Percentiles rank a stretch among this genome's conserved stretches.
Evolutionary conservation across 805 yeast species (phyloP).

Genomic region (Kuraishia hungarica): DNA sequence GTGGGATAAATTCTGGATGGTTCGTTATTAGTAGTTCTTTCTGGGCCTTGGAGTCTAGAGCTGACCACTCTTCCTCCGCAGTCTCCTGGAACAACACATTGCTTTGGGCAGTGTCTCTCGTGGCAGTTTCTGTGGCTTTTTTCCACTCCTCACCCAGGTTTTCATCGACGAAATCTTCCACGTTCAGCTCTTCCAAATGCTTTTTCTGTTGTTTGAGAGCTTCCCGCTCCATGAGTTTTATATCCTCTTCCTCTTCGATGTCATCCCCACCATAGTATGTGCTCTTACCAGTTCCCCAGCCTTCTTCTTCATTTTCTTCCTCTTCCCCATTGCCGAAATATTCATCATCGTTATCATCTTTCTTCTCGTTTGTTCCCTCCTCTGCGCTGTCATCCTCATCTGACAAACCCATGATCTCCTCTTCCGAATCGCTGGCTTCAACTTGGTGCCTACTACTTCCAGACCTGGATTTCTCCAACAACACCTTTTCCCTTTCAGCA

Average conservation of each 20-base stretch:
- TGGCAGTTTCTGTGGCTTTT: constrained; percentile 40
- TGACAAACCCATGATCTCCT: constrained; percentile 41
- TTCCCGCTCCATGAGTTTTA: constrained; percentile 75
- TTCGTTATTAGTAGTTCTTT: constrained; percentile 44
- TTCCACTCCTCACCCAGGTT: constrained; percentile 78
- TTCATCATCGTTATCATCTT: constrained; percentile 32
- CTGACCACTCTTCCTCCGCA: constrained; percentile 20
- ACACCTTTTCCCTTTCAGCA: constrained; percentile 45
- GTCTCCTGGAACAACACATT: constrained; percentile 13
- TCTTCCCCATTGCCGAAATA: constrained; percentile 12
- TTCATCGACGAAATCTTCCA: constrained; percentile 72
- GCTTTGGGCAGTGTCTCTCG: constrained; percentile 20
- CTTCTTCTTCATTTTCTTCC: constrained; percentile 23
- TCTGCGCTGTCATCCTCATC: constrained; percentile 28
- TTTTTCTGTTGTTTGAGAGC: constrained; percentile 80
- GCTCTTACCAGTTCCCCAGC: constrained; percentile 37
- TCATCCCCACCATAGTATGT: constrained; percentile 58
- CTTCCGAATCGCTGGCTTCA: constrained; percentile 36
- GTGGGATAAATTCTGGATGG: constrained; percentile 80
- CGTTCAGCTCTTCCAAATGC: constrained; percentile 66
- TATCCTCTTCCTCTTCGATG: constrained; percentile 66
- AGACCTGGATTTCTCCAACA: constrained; percentile 50
- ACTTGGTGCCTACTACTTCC: constrained; percentile 24
- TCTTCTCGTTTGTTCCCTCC: constrained; percentile 33
- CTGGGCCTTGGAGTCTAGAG: constrained; percentile 46